Conservation (phyloP, 1,284 basidiomycete genomes). For the Coniophora puteana region DNA sequence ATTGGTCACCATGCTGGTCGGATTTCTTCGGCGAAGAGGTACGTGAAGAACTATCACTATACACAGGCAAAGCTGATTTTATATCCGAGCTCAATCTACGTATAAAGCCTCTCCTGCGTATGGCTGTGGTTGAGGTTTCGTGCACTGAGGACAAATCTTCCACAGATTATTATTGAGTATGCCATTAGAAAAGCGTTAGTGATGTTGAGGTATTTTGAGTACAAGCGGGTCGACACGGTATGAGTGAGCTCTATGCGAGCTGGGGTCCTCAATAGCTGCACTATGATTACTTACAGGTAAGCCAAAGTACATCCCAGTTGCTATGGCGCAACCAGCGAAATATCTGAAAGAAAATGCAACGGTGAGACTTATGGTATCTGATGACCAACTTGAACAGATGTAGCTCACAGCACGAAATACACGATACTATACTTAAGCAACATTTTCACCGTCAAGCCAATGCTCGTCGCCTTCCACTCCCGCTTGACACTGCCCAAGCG, state of each 20-base stretch:
- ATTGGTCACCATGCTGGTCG: too few relatives aligned
- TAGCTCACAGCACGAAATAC: conserved; percentile 9
- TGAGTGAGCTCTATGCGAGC: not conserved
- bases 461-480: not conserved
- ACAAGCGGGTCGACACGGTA: not conserved
- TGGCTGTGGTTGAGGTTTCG: conserved; percentile 10
- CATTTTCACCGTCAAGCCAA: conserved; percentile 5
- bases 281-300: conserved; percentile 9
- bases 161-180: conserved; percentile 3
- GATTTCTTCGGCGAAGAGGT: too few relatives aligned
- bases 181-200: conserved; percentile 8
- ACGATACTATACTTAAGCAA: conserved; percentile 7
- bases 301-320: conserved; percentile 6
- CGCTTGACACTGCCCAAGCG: conserved; percentile 1
- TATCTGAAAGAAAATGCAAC: not conserved
- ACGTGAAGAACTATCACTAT: too few relatives aligned
- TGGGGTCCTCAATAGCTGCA: too few relatives aligned
- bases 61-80: too few relatives aligned
- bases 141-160: conserved; percentile 3
- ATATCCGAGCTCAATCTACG: too few relatives aligned
- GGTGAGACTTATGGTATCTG: not conserved
- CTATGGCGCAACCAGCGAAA: conserved; percentile 5
- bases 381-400: not conserved
- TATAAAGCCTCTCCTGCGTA: too few relatives aligned
- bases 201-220: conserved; percentile 8